Conservation (phyloP, 768 basidiomycete genomes). For the Krasilnikovozyma curviuscula region DNA sequence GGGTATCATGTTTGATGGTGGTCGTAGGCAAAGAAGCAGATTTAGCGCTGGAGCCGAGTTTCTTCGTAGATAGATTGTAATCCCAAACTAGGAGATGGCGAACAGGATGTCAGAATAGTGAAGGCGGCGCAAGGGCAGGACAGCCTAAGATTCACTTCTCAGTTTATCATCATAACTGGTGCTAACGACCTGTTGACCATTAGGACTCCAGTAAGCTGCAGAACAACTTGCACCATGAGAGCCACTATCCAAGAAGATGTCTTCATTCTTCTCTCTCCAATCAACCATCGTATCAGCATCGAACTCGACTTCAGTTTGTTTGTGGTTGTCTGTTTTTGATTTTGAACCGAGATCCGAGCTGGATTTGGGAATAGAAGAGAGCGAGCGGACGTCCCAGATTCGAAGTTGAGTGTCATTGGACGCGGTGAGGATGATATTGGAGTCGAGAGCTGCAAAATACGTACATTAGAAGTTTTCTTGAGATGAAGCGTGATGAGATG, state of each 20-base stretch:
- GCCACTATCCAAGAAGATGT: too few relatives aligned
- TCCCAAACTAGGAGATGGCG: too few relatives aligned
- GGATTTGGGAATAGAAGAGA: neutral
- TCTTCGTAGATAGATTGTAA: too few relatives aligned
- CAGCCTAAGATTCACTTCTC: slow-evolving; percentile 22
- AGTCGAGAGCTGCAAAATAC: slow-evolving; percentile 17
- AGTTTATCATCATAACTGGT: slow-evolving; percentile 30
- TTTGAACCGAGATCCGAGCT: neutral
- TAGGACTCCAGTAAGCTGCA: slow-evolving; percentile 30
- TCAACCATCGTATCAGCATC: too few relatives aligned
- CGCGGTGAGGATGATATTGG: slow-evolving; percentile 24
- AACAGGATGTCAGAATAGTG: too few relatives aligned
- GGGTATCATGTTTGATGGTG: slow-evolving; percentile 26
- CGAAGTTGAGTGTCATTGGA: slow-evolving; percentile 23
- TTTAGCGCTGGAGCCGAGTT: too few relatives aligned
- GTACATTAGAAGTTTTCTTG: neutral
- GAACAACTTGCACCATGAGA: slow-evolving; percentile 25
- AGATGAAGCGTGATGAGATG: neutral
- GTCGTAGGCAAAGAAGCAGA: too few relatives aligned
- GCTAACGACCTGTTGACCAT: slow-evolving; percentile 25
- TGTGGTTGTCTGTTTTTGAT: neutral
- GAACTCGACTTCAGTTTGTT: neutral
- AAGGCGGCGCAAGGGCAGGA: too few relatives aligned
- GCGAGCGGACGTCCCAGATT: slow-evolving; percentile 25
- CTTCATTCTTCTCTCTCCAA: too few relatives aligned